phyloP scores from a whole-genome alignment of 2,329 filamentous ascomycete species.

The Stachybotrys chlorohalonatus region DNA sequence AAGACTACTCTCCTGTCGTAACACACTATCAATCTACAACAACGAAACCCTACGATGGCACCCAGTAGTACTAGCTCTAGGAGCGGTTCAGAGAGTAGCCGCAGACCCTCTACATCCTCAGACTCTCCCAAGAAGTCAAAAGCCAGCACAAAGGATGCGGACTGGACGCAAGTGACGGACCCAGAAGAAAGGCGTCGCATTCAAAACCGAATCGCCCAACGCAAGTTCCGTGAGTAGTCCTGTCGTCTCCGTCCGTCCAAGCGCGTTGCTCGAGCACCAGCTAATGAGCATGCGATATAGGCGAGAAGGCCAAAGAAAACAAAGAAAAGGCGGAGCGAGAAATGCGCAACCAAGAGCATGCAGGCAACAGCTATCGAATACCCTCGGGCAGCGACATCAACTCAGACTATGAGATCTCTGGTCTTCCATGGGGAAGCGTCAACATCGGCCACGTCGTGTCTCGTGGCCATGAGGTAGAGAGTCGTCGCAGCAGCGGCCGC shows the following conservation, averaged over 20 bases:
- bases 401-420: conserved; percentile 43
- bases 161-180: conserved; percentile 63
- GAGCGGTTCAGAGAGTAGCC: conserved; percentile 13
- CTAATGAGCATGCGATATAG: conserved; percentile 26
- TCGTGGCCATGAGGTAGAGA: conserved; percentile 40
- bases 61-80: conserved; percentile 12
- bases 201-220: conserved; percentile 67
- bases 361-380: conserved; percentile 54
- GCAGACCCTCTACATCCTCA: conserved; percentile 16
- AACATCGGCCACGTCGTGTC: conserved; percentile 48
- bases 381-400: conserved; percentile 48
- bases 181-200: conserved; percentile 64
- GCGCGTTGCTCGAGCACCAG: background rate
- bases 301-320: conserved; percentile 60
- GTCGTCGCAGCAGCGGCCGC: conserved; percentile 30
- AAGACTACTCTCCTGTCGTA: no score
- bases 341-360: conserved; percentile 52
- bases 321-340: conserved; percentile 58
- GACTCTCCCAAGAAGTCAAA: conserved; percentile 30
- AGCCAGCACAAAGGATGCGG: conserved; percentile 38
- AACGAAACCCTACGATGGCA: conserved; percentile 9
- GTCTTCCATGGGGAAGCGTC: conserved; percentile 64
- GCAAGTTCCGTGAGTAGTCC: conserved; percentile 58
- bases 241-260: background rate
- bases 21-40: background rate